A percentile compares a stretch with the other conserved stretches of the same genome.
phyloP scores from a whole-genome alignment of 306 rosid genomes.

The Albizia julibrissin region DNA sequence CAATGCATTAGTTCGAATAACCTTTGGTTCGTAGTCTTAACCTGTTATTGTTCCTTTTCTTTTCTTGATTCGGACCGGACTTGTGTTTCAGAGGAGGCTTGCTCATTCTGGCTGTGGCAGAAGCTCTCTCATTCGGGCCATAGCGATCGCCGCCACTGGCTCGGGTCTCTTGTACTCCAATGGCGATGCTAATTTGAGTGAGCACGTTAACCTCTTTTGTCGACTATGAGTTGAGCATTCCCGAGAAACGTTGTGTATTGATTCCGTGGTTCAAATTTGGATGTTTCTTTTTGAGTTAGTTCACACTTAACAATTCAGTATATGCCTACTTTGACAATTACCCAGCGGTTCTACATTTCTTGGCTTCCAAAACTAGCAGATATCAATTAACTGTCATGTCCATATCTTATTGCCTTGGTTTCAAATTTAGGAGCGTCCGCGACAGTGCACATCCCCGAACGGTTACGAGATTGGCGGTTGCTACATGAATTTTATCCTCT shows the following conservation, averaged over 20 bases:
- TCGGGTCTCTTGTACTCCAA: slow-evolving; percentile 36
- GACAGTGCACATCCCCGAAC: slow-evolving; percentile 36
- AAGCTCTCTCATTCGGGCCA: slow-evolving; percentile 38
- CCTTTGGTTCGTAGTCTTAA: neutral
- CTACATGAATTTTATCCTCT: slow-evolving; percentile 17
- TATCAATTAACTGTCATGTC: neutral
- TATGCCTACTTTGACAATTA: neutral
- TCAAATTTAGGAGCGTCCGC: slow-evolving; percentile 44
- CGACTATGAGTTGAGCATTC: neutral
- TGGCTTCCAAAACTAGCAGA: neutral
- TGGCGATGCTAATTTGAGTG: slow-evolving; percentile 34
- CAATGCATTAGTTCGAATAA: neutral
- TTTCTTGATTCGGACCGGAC: neutral
- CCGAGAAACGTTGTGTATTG: neutral
- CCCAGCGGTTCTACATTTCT: neutral
- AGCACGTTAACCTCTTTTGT: slow-evolving; percentile 8
- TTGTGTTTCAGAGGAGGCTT: slow-evolving; percentile 45
- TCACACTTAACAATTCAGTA: neutral
- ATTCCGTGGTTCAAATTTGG: neutral
- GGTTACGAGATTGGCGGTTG: slow-evolving; percentile 42
- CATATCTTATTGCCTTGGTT: neutral
- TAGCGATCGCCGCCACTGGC: slow-evolving; percentile 52
- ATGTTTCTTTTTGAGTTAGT: neutral
- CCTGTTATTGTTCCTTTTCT: neutral
- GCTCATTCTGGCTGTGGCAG: slow-evolving; percentile 22